Evolutionary conservation across 192 early-diverging fungal species (phyloP).

Genomic region (Coemansia sp.): DNA sequence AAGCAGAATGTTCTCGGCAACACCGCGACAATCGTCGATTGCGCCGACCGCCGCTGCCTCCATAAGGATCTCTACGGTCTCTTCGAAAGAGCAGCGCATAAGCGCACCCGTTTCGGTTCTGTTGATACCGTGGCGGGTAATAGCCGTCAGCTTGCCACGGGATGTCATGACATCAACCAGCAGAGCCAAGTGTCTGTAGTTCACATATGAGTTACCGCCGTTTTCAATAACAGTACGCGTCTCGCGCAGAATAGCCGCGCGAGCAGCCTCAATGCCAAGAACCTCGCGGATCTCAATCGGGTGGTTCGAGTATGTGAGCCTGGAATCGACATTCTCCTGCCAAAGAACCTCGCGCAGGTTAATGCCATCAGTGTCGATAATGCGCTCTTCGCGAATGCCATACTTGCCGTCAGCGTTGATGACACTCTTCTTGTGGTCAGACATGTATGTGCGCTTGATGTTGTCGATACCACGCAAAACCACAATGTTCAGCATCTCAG

Average conservation of each 20-base stretch:
- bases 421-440: constrained; percentile 25
- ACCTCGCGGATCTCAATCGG: constrained; percentile 90
- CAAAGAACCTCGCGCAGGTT: constrained; percentile 87
- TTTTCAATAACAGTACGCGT: constrained; percentile 85
- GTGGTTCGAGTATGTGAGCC: constrained; percentile 86
- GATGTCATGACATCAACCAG: constrained; percentile 97
- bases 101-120: constrained; percentile 91
- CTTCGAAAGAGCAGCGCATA: constrained; percentile 96
- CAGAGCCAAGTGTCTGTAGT: constrained; percentile 95
- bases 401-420: constrained; percentile 66
- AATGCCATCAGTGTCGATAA: constrained; percentile 92
- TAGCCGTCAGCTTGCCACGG: constrained; percentile 90
- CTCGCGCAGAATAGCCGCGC: constrained; percentile 86
- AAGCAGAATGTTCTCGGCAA: constrained; percentile 96
- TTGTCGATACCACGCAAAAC: constrained; percentile 85
- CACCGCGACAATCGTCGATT: constrained; percentile 92
- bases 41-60: constrained; percentile 91
- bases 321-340: constrained; percentile 79
- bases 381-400: constrained; percentile 66
- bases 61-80: constrained; percentile 98
- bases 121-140: constrained; percentile 98
- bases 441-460: constrained; percentile 79
- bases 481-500: constrained; percentile 83
- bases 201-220: constrained; percentile 96
- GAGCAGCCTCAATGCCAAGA: constrained; percentile 96